Evolutionary conservation across 2,329 filamentous ascomycete species (phyloP), one percentile per base, ranked within the genome.

Genomic region (Celoporthe dispersa): DNA sequence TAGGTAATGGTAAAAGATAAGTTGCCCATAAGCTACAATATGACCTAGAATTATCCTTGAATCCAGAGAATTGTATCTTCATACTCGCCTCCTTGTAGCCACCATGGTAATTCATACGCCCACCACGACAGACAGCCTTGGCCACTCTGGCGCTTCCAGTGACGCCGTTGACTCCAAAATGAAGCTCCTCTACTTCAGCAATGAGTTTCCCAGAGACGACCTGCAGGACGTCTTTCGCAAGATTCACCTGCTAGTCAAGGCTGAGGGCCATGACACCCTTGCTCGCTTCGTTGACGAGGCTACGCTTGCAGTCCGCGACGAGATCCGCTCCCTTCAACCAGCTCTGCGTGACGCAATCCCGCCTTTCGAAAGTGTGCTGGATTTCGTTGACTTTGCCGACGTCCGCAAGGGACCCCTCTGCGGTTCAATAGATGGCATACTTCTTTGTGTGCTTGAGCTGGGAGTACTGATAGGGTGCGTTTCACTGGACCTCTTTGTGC

Each of bases 191-290:
- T 84, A 80, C 73, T 85, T 85, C 75, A 79, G 80, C 72, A 84
- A 85, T 68, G 83, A 85, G 71, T 84, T 86, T 66, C 84, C 84
- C 0, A 77, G 75, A 22, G 83, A 84, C 44, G 80, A 85, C 70
- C 72, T 85, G 14, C 70, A 77, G 35, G 73, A 78, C 28, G 71
- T 85, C 0, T 77, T 82, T 59, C 82, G 83, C 8, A 73, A 76
- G 2, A 74, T 86, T 19, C 78, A 80, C 37, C 71, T 70, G 22
- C 79, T 79, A 66, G 81, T 79, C 77, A 85, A 84, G 71, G 78
- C 80, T 70, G 77, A 73, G 44, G 67, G 73, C 2, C 78, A 81
- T 72, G 74, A 72, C 0, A 37, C 79, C 4, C 75, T 86, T 14
- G 81, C 82, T 1, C 51, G 68, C 3, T 85, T 86, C 73, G 55